Evolutionary conservation across 1,284 basidiomycete genomes (phyloP), one percentile per base, ranked within the genome.

Genomic region (Naganishia liquefaciens): DNA sequence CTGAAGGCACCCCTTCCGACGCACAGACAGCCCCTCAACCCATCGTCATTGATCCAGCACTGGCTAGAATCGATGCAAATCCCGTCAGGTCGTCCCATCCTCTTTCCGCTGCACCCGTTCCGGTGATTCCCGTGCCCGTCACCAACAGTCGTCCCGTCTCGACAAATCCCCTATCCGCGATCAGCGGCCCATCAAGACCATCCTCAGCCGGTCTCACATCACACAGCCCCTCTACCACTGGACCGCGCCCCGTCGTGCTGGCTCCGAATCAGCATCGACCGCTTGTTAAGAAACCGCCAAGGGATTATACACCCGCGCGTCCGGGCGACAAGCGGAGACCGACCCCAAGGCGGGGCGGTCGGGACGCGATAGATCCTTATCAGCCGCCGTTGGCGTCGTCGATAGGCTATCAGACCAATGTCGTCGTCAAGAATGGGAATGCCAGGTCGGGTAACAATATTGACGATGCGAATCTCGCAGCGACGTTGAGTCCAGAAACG

Each of bases 231-330:
- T 50, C 46, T 23, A 17, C 43, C 11, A 25, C 46, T 3, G 47
- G 33, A 19, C 37, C 57, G 13, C 30, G 57, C 19, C 57, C 57
- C 13, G 57, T 60, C 5, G 39, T 60, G 5, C 51, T 33, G 10
- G 33, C 51, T 19, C 51, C 51, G n/a, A 37, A 51, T n/a, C 46
- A 39, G 30, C 57, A 21, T 17, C 57, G 57, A 39, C 46, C 57
- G 4, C 23, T 39, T 25, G 33, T 37, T 15, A 60, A 60, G 46
- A 60, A 60, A 40, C 21, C 46, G n/a, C 30, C 30, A 10, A 10
- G 57, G 27, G 57, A 60, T 42, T 60, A 50, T 25, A 60, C 57
- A 4, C 57, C 57, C 21, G 46, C 46, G 23, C 30, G 57, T 19
- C 46, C 37, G 11, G 40, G 21, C 3, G 57, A 60, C 33, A 60